Conservation (phyloP, 2,329 filamentous ascomycete genomes). For the Neonectria faginata region DNA sequence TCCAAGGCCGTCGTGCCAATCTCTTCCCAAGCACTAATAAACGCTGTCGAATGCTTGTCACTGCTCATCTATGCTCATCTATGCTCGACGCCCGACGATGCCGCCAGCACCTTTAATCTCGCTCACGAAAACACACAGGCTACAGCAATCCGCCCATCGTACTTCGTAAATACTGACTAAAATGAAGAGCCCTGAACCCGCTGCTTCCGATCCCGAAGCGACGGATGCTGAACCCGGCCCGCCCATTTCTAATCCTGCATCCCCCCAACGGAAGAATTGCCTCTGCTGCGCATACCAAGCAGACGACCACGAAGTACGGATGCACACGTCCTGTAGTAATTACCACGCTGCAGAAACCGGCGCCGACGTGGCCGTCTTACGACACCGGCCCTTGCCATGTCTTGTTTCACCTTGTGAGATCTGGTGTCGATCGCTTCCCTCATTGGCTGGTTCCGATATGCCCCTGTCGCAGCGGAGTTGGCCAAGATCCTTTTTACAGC, state of each 20-base stretch:
- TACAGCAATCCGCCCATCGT: not conserved
- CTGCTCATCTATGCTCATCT: constrained; percentile 16
- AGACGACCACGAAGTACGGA: not conserved
- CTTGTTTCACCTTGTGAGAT: constrained; percentile 30
- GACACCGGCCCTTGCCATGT: constrained; percentile 16
- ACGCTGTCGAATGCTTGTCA: not conserved
- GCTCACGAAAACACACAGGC: constrained; percentile 17
- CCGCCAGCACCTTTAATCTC: constrained; percentile 26
- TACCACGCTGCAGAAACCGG: not conserved
- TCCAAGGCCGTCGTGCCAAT: not conserved
- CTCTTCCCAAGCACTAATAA: constrained; percentile 15
- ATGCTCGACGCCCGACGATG: constrained; percentile 6
- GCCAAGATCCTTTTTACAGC: constrained; percentile 6
- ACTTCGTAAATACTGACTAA: constrained; percentile 4
- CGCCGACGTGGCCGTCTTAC: constrained; percentile 26
- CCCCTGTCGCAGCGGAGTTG: constrained; percentile 4
- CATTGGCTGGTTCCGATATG: constrained; percentile 14
- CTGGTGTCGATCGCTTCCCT: constrained; percentile 18
- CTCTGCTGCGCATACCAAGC: not conserved
- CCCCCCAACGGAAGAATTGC: not conserved
- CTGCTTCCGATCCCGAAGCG: constrained; percentile 8
- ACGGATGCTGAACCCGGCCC: constrained; percentile 10
- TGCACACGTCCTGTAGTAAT: not conserved
- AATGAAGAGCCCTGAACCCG: constrained; percentile 1
- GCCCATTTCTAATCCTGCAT: not conserved